These are phyloP conservation scores for Penicillium cataractarum DNA, from an alignment of 495 filamentous ascomycete genomes.

Conservation along the genomic window DNA sequence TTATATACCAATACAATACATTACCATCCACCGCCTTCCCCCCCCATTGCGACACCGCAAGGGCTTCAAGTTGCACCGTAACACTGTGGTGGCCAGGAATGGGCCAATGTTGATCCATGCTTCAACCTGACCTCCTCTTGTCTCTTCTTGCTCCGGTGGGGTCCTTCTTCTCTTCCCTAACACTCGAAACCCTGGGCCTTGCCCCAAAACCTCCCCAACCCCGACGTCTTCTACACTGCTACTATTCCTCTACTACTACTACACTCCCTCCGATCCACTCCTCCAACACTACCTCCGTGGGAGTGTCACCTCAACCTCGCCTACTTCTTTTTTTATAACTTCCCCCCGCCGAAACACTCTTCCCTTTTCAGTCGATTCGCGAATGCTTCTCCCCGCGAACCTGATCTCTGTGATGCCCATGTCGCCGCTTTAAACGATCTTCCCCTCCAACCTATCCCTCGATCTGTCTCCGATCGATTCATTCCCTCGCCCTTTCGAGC, in stretches of 20 bases:
- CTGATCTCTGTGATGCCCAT: neutral
- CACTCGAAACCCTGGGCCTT: neutral
- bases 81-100: constrained; percentile 35
- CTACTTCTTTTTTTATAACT: constrained; percentile 19
- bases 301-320: constrained; percentile 30
- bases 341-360: constrained; percentile 13
- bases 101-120: constrained; percentile 48
- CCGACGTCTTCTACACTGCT: neutral
- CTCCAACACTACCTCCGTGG: constrained; percentile 31
- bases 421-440: constrained; percentile 4
- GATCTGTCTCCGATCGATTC: constrained; percentile 6
- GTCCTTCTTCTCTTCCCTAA: constrained; percentile 12
- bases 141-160: constrained; percentile 13
- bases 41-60: constrained; percentile 32
- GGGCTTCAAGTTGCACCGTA: constrained; percentile 36
- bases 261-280: constrained; percentile 33
- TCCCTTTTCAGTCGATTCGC: constrained; percentile 20
- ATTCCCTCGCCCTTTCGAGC: neutral
- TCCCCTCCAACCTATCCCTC: constrained; percentile 4
- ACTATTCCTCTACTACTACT: neutral
- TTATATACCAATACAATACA: constrained; percentile 11
- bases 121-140: constrained; percentile 18
- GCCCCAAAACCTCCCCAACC: neutral
- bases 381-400: constrained; percentile 17
- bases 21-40: constrained; percentile 25